Conservation (phyloP, 805 yeast genomes). For the Teunomyces aglyptinius region DNA sequence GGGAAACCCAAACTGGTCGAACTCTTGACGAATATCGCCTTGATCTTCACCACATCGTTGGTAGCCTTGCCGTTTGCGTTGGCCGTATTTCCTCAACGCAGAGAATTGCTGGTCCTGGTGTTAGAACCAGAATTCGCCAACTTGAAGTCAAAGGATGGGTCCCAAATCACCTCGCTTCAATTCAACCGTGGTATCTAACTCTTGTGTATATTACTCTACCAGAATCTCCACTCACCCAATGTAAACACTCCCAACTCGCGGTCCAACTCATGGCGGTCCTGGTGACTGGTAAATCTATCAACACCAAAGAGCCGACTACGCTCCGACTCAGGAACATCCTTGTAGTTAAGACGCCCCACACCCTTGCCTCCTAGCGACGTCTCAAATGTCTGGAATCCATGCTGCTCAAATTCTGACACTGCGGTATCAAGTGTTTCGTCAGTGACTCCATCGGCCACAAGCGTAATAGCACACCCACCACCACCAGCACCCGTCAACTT, state of each 20-base stretch:
- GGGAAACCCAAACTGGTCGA: slow-evolving; percentile 66
- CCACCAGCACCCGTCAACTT: slow-evolving; percentile 99
- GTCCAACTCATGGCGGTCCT: slow-evolving; percentile 49
- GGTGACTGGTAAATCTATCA: slow-evolving; percentile 37
- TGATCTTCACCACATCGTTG: slow-evolving; percentile 82
- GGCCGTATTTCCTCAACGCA: slow-evolving; percentile 92
- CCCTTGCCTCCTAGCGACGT: slow-evolving; percentile 90
- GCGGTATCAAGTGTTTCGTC: slow-evolving; percentile 37
- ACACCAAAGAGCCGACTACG: slow-evolving; percentile 19
- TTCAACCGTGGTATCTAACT: slow-evolving; percentile 89
- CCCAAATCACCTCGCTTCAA: slow-evolving; percentile 57
- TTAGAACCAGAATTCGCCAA: slow-evolving; percentile 66
- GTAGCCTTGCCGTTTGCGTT: slow-evolving; percentile 90
- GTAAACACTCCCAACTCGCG: slow-evolving; percentile 42
- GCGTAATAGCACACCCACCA: slow-evolving; percentile 96
- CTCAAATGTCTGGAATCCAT: slow-evolving; percentile 71
- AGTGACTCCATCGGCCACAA: slow-evolving; percentile 50
- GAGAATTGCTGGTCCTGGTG: slow-evolving; percentile 52
- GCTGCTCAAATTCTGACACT: slow-evolving; percentile 31
- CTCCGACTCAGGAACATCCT: slow-evolving; percentile 9
- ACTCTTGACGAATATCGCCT: slow-evolving; percentile 75
- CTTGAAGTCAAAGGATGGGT: slow-evolving; percentile 62
- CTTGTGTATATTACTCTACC: slow-evolving; percentile 41
- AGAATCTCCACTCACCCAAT: slow-evolving; percentile 54
- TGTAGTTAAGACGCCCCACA: slow-evolving; percentile 51